Percentiles rank a stretch among this genome's conserved stretches.
These are phyloP conservation scores for Aspergillus quadricinctus DNA, from an alignment of 2,329 filamentous ascomycete genomes.

Conservation along the genomic window DNA sequence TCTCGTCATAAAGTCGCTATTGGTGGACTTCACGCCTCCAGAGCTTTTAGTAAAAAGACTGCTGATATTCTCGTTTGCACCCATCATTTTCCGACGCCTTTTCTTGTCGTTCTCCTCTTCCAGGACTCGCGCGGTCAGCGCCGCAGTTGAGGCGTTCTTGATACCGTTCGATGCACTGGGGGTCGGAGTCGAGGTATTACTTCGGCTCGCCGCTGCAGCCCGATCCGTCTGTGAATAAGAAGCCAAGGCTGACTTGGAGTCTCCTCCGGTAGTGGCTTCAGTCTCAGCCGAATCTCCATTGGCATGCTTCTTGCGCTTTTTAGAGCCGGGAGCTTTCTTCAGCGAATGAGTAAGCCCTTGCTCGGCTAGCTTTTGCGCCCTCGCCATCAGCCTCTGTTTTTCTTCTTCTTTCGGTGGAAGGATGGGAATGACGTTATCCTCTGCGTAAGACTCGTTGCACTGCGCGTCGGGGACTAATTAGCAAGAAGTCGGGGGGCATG, in stretches of 20 bases:
- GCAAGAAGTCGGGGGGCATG: neutral
- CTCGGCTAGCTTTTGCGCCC: constrained; percentile 65
- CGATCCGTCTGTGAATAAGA: constrained; percentile 5
- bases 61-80: constrained; percentile 53
- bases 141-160: constrained; percentile 83
- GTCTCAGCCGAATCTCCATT: constrained; percentile 34
- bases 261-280: constrained; percentile 36
- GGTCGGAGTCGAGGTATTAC: constrained; percentile 31
- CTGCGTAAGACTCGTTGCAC: constrained; percentile 70
- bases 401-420: constrained; percentile 69
- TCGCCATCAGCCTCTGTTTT: constrained; percentile 59
- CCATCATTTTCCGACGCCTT: constrained; percentile 70
- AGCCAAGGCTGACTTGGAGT: constrained; percentile 9
- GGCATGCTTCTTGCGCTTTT: constrained; percentile 72
- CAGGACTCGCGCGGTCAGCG: constrained; percentile 78
- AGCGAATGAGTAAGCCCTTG: constrained; percentile 77
- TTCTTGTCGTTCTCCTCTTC: constrained; percentile 80
- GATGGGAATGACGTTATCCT: constrained; percentile 77
- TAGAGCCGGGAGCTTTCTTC: constrained; percentile 67
- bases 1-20: constrained; percentile 56
- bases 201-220: constrained; percentile 18
- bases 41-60: constrained; percentile 49
- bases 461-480: constrained; percentile 29
- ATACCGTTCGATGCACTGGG: constrained; percentile 55
- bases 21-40: constrained; percentile 39